phyloP scores from a whole-genome alignment of 257 asterid species.

The Lavandula angustifolia region DNA sequence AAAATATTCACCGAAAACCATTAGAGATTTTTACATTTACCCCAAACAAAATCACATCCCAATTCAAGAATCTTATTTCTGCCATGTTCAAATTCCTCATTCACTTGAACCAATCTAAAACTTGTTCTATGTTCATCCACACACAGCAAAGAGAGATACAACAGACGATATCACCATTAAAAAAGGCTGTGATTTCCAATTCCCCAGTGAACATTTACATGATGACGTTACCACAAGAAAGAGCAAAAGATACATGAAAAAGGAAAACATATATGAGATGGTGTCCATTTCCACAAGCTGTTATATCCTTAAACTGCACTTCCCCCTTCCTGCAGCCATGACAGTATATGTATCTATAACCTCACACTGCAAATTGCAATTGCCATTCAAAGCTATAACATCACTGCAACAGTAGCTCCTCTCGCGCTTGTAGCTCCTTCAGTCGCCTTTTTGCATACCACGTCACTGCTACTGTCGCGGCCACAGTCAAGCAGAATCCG shows the following conservation, averaged over 20 bases:
- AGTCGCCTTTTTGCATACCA: constrained; percentile 69
- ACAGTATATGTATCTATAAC: not conserved
- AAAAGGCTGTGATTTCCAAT: constrained; percentile 18
- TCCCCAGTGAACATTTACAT: constrained; percentile 8
- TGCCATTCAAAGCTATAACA: constrained; percentile 18
- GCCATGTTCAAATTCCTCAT: too few relatives aligned
- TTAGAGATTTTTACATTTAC: too few relatives aligned
- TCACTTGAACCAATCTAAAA: too few relatives aligned
- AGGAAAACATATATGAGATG: not conserved
- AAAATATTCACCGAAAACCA: too few relatives aligned
- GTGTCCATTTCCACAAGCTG: not conserved
- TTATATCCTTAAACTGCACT: not conserved
- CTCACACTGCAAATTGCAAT: not conserved
- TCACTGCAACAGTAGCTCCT: constrained; percentile 63
- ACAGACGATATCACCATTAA: constrained; percentile 5
- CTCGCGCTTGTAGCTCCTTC: constrained; percentile 62
- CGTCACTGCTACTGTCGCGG: constrained; percentile 63
- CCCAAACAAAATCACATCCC: too few relatives aligned
- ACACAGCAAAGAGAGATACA: too few relatives aligned
- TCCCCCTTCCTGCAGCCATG: constrained; percentile 16
- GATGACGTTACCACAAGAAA: constrained; percentile 7
- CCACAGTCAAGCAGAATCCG: constrained; percentile 61
- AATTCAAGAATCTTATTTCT: too few relatives aligned
- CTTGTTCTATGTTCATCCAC: too few relatives aligned
- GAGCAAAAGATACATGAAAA: constrained; percentile 11